Evolutionary conservation across 768 basidiomycete species (phyloP).

Genomic region (Psilocybe azurescens): DNA sequence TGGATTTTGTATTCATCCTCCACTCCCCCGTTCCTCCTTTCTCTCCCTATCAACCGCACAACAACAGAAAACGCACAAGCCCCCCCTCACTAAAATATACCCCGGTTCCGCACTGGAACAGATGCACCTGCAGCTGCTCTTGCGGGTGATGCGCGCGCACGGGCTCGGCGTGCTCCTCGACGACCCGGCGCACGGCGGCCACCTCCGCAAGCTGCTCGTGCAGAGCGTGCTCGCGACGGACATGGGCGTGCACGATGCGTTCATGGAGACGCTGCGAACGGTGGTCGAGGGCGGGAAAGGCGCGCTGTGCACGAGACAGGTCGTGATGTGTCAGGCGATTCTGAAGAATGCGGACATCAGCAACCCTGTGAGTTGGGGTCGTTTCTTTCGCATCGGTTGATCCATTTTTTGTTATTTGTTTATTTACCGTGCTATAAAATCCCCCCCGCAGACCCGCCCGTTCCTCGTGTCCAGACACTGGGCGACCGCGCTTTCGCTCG

Average conservation of each 20-base stretch:
- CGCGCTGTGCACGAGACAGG: slow-evolving; percentile 53
- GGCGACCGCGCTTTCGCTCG: slow-evolving; percentile 86
- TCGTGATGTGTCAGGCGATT: slow-evolving; percentile 85
- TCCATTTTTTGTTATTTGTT: neutral
- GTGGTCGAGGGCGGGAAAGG: slow-evolving; percentile 48
- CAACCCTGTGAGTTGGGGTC: slow-evolving; percentile 80
- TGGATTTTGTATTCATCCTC: too few relatives aligned
- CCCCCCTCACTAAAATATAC: slow-evolving; percentile 84
- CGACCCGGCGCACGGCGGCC: slow-evolving; percentile 46
- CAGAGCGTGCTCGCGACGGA: slow-evolving; percentile 92
- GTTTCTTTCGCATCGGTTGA: neutral
- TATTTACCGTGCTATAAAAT: slow-evolving; percentile 1
- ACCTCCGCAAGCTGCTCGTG: slow-evolving; percentile 77
- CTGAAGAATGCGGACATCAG: slow-evolving; percentile 99
- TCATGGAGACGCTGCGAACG: slow-evolving; percentile 71
- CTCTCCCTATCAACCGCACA: slow-evolving; percentile 4
- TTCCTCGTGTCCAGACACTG: slow-evolving; percentile 91
- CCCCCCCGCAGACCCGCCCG: slow-evolving; percentile 81
- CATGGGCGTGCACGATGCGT: slow-evolving; percentile 88
- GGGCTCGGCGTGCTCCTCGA: slow-evolving; percentile 75
- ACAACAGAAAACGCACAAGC: slow-evolving; percentile 88
- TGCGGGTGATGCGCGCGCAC: slow-evolving; percentile 81
- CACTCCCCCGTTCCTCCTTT: neutral
- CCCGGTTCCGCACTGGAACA: slow-evolving; percentile 90
- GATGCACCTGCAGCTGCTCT: slow-evolving; percentile 85